These are phyloP conservation scores for Fusarium buharicum DNA, from an alignment of 2,329 filamentous ascomycete species.

Conservation along the genomic window DNA sequence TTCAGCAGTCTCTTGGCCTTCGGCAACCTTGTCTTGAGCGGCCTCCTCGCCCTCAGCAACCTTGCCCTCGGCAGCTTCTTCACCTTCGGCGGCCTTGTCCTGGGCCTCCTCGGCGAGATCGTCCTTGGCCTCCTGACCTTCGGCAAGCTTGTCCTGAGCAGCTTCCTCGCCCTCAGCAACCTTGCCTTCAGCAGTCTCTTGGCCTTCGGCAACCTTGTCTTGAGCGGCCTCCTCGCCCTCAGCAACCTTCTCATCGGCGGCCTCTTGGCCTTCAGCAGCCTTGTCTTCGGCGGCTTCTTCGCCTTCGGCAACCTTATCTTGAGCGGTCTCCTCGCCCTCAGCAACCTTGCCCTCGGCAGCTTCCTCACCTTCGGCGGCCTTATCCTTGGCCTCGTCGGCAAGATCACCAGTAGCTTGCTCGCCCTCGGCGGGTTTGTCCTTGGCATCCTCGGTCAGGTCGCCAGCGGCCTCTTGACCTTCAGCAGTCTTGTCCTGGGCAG, in stretches of 20 bases:
- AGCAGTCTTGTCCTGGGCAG: neutral
- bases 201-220: neutral
- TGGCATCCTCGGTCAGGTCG: conserved; percentile 43
- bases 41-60: conserved; percentile 2
- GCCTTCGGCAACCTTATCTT: conserved; percentile 7
- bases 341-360: conserved; percentile 9
- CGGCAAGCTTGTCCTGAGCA: neutral
- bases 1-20: conserved; percentile 5
- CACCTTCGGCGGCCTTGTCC: conserved; percentile 16
- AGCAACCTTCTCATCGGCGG: neutral
- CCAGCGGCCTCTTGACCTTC: conserved; percentile 8
- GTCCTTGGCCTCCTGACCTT: conserved; percentile 2
- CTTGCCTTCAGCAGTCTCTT: conserved; percentile 19
- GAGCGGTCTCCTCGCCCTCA: conserved; percentile 29
- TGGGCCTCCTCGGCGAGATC: conserved; percentile 6
- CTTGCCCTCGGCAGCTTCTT: conserved; percentile 14
- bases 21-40: neutral
- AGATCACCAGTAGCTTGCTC: conserved; percentile 34
- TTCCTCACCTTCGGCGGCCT: conserved; percentile 10
- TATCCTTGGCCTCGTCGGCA: conserved; percentile 28
- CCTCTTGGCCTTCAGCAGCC: conserved; percentile 2
- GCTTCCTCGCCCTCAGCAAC: conserved; percentile 8
- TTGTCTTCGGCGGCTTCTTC: conserved; percentile 2
- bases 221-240: conserved; percentile 6
- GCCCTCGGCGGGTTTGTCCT: conserved; percentile 16